Evolutionary conservation across 345 rosid genomes (phyloP).

Genomic region (Citrus mangshanensis): DNA sequence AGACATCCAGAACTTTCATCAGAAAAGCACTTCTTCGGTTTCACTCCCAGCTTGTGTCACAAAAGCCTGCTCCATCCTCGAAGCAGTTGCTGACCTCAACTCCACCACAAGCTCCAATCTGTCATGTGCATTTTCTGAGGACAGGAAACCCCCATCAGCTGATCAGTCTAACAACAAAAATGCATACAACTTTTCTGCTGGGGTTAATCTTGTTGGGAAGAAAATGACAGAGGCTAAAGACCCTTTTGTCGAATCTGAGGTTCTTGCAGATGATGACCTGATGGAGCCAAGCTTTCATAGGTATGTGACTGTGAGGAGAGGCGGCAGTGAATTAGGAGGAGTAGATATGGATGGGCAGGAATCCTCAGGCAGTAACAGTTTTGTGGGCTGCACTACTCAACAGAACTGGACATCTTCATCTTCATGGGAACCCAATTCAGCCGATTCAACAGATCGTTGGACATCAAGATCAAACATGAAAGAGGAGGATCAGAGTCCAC

Average conservation of each 20-base stretch:
- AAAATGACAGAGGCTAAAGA: constrained; percentile 37
- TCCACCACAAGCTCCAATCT: constrained; percentile 53
- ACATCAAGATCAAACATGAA: constrained; percentile 44
- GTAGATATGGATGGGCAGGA: constrained; percentile 76
- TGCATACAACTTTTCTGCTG: constrained; percentile 12
- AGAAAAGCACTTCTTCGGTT: constrained; percentile 37
- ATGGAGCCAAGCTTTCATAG: constrained; percentile 85
- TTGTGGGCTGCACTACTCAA: constrained; percentile 37
- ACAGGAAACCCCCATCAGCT: constrained; percentile 18
- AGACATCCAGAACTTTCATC: constrained; percentile 93
- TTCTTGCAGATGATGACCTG: constrained; percentile 47
- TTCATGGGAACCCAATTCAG: constrained; percentile 72
- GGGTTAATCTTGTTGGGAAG: constrained; percentile 26
- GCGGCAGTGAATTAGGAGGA: constrained; percentile 33
- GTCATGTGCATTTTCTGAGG: constrained; percentile 32
- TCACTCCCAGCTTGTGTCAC: constrained; percentile 64
- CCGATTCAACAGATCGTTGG: constrained; percentile 74
- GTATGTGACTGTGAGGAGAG: constrained; percentile 80
- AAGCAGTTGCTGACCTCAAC: constrained; percentile 86
- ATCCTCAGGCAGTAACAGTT: constrained; percentile 92
- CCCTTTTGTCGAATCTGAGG: constrained; percentile 66
- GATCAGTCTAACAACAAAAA: constrained; percentile 36
- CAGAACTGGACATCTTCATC: constrained; percentile 58
- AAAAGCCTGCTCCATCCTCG: constrained; percentile 74
- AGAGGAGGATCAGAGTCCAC: constrained; percentile 43